Evolutionary conservation across 2,329 filamentous ascomycete genomes (phyloP).

Genomic region (Cadophora malorum): DNA sequence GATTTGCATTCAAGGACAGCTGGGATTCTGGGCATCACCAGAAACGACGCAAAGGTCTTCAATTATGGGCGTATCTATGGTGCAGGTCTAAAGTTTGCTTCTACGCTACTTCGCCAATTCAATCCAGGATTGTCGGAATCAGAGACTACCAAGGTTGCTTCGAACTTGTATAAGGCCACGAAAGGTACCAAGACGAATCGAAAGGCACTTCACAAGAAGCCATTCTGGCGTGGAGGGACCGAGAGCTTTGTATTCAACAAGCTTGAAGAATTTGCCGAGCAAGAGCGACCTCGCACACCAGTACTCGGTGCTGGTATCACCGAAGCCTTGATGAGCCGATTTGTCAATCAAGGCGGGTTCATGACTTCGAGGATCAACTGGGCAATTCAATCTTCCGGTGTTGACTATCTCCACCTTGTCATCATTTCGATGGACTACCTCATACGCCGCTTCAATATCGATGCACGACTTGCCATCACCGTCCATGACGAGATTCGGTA

Average conservation of each 20-base stretch:
- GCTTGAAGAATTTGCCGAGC: conserved; percentile 96
- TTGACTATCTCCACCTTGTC: conserved; percentile 94
- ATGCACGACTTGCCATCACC: conserved; percentile 87
- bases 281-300: conserved; percentile 87
- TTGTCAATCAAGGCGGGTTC: conserved; percentile 87
- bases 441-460: conserved; percentile 80
- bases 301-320: conserved; percentile 95
- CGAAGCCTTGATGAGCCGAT: conserved; percentile 88
- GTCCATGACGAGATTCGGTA: conserved; percentile 99
- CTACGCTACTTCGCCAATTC: conserved; percentile 89
- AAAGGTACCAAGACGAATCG: conserved; percentile 87
- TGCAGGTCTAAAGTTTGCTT: conserved; percentile 93
- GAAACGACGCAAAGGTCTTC: conserved; percentile 96
- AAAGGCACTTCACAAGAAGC: conserved; percentile 71
- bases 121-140: conserved; percentile 83
- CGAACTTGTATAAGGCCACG: conserved; percentile 83
- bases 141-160: conserved; percentile 77
- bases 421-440: conserved; percentile 96
- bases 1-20: conserved; percentile 95
- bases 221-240: conserved; percentile 95
- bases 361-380: conserved; percentile 98
- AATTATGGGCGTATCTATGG: conserved; percentile 99
- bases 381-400: conserved; percentile 97
- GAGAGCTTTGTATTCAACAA: conserved; percentile 99
- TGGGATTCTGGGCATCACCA: conserved; percentile 87